These are phyloP conservation scores for Phellinidium pouzarii DNA, from an alignment of 1,284 basidiomycete genomes.

Conservation along the genomic window DNA sequence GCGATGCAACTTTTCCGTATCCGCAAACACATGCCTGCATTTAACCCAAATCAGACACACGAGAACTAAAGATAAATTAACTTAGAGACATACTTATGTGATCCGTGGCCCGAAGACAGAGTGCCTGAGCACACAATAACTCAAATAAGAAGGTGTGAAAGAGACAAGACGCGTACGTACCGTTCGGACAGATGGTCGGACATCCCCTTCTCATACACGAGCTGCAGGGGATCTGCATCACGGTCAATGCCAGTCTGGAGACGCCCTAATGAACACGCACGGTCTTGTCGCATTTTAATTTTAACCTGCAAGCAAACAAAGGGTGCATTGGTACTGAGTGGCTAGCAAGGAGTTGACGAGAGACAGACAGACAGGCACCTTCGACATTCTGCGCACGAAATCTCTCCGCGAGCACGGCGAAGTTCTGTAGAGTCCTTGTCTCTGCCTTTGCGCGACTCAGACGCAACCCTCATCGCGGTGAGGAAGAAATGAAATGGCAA, in stretches of 20 bases:
- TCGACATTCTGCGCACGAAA: constrained; percentile 18
- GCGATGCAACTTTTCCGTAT: constrained; percentile 21
- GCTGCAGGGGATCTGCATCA: constrained; percentile 15
- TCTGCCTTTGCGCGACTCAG: not conserved
- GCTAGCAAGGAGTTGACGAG: not conserved
- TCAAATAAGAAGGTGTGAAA: not conserved
- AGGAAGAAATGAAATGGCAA: not conserved
- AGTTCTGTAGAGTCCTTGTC: constrained; percentile 7
- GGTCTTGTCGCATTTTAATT: constrained; percentile 18
- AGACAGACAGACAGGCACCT: constrained; percentile 3
- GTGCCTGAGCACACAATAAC: not conserved
- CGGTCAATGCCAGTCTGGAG: not conserved
- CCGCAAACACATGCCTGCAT: constrained; percentile 18
- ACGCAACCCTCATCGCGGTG: not conserved
- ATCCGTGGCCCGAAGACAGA: not conserved
- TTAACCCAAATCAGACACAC: not conserved
- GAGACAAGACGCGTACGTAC: not conserved
- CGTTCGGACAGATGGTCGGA: constrained; percentile 17
- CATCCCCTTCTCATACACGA: constrained; percentile 17
- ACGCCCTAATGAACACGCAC: not conserved
- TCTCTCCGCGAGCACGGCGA: constrained; percentile 12
- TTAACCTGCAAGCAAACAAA: constrained; percentile 1
- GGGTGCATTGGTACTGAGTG: not conserved
- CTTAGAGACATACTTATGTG: not conserved
- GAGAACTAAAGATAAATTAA: not conserved